phyloP scores from a whole-genome alignment of 768 basidiomycete species.

The Hemileccinum rubropunctum region DNA sequence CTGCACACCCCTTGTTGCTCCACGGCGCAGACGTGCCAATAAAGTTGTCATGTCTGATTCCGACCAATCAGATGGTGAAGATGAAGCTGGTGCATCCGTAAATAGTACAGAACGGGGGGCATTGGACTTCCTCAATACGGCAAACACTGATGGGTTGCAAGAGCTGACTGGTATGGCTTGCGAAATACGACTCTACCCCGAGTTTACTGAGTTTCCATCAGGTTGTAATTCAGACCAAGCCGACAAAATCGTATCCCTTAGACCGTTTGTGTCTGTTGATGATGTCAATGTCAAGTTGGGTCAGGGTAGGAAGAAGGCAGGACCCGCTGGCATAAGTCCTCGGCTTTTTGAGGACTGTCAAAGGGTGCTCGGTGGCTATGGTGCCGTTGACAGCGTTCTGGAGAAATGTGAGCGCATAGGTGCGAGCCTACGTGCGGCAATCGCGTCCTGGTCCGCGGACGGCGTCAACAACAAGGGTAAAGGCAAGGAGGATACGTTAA shows the following conservation, averaged over 20 bases:
- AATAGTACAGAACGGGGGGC: slow-evolving; percentile 48
- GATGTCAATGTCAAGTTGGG: slow-evolving; percentile 75
- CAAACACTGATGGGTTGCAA: slow-evolving; percentile 60
- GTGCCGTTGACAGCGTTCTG: slow-evolving; percentile 84
- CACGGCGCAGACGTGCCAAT: slow-evolving; percentile 52
- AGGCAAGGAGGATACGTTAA: slow-evolving; percentile 34
- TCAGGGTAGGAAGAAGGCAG: slow-evolving; percentile 85
- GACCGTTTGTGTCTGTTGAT: slow-evolving; percentile 76
- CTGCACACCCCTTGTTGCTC: slow-evolving; percentile 39
- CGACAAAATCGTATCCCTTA: slow-evolving; percentile 65
- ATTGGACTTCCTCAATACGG: slow-evolving; percentile 67
- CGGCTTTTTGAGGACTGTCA: slow-evolving; percentile 90
- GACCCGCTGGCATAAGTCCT: slow-evolving; percentile 79
- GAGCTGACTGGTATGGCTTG: slow-evolving; percentile 65
- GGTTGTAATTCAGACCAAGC: slow-evolving; percentile 85
- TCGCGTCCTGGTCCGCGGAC: slow-evolving; percentile 70
- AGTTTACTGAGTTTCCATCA: slow-evolving; percentile 26
- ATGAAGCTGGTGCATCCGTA: slow-evolving; percentile 37
- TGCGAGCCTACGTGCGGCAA: slow-evolving; percentile 62
- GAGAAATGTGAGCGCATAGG: slow-evolving; percentile 89
- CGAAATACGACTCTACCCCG: background rate
- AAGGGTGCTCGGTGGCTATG: slow-evolving; percentile 80
- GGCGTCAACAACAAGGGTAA: slow-evolving; percentile 34
- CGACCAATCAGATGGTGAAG: slow-evolving; percentile 49
- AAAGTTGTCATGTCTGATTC: slow-evolving; percentile 65